Evolutionary conservation across 2,329 filamentous ascomycete species (phyloP), one percentile per base, ranked within the genome.

Genomic region (Verticillium klebahnii): DNA sequence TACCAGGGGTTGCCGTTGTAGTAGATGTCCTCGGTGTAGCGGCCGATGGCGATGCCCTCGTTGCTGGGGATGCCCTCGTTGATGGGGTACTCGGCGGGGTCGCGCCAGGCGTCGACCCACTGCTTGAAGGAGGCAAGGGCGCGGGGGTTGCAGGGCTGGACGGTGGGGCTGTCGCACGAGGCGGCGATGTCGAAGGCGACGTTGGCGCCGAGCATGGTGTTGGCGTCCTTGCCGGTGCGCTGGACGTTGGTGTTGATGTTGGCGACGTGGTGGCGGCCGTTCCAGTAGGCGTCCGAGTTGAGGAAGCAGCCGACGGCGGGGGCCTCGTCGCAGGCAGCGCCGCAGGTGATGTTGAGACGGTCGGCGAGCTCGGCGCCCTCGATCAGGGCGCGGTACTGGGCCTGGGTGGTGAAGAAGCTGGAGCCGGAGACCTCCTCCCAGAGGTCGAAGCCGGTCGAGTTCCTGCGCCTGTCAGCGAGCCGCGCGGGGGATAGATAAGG

Each of bases 361-460:
- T 69, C 70, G 2, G 85, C 83, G n/a, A 88, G 78, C 7, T 74
- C 71, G 54, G 74, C 78, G 12, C 85, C 85, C 68, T 82, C 78
- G 31, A 73, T 65, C 9, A 75, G 66, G 9, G 85, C 80, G 54
- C 84, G 82, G 68, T 86, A 80, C 57, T 84, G 79, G 12, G 79
- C 82, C 29, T 83, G 80, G 23, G 80, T 76, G 1, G 85, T 85
- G 71, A 87, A 88, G 75, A 86, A 87, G 3, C 82, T 85, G 0
- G 80, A 80, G 31, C 83, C 82, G 23, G 77, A 75, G 19, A 85
- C 78, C 67, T 87, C 85, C 67, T 88, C 85, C 85, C 85, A 87
- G 2, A 87, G 74, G 67, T 88, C 85, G 65, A 82, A 87, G 5
- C 80, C 81, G 4, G 81, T 81, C 60, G 80, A 75, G 63, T 83